Percentiles rank a stretch among this genome's conserved stretches.
These are phyloP conservation scores for Pichia sp. DNA, from an alignment of 1,139 yeast species.

Conservation along the genomic window DNA sequence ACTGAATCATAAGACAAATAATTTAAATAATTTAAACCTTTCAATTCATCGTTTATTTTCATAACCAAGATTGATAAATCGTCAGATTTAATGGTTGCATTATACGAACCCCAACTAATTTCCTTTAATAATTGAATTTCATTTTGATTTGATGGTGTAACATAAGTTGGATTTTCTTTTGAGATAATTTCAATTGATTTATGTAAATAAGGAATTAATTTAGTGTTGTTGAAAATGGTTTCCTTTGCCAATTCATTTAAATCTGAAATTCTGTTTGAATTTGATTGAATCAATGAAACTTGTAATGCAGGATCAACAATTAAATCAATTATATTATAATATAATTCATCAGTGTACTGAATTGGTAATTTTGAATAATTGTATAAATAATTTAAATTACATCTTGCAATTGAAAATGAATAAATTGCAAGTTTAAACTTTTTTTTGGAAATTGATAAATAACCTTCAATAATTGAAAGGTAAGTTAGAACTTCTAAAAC, in stretches of 20 bases:
- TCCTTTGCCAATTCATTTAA: slow-evolving; percentile 42
- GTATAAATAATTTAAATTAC: slow-evolving; percentile 49
- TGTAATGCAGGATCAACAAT: slow-evolving; percentile 65
- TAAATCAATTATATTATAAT: slow-evolving; percentile 51
- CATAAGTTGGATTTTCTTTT: slow-evolving; percentile 37
- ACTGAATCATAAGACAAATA: slow-evolving; percentile 40
- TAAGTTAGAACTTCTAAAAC: slow-evolving; percentile 57
- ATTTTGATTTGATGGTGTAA: slow-evolving; percentile 31
- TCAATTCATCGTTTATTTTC: slow-evolving; percentile 30
- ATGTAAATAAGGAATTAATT: slow-evolving; percentile 30
- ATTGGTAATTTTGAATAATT: slow-evolving; percentile 18
- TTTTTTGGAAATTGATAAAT: slow-evolving; percentile 48
- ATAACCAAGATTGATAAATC: slow-evolving; percentile 61
- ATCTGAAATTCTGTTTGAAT: slow-evolving; percentile 33
- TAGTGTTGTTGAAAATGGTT: slow-evolving; percentile 32
- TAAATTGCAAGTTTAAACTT: slow-evolving; percentile 51
- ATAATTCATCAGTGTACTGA: slow-evolving; percentile 34
- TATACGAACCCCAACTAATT: slow-evolving; percentile 67
- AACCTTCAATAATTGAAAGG: slow-evolving; percentile 56
- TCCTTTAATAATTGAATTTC: slow-evolving; percentile 29
- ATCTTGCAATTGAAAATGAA: slow-evolving; percentile 54
- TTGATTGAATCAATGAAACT: slow-evolving; percentile 35
- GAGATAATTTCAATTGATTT: slow-evolving; percentile 37
- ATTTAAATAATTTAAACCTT: slow-evolving; percentile 22
- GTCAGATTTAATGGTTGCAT: slow-evolving; percentile 63